A percentile compares a stretch with the other conserved stretches of the same genome.
phyloP scores from a whole-genome alignment of 345 rosid genomes.

The Rhodamnia argentea region DNA sequence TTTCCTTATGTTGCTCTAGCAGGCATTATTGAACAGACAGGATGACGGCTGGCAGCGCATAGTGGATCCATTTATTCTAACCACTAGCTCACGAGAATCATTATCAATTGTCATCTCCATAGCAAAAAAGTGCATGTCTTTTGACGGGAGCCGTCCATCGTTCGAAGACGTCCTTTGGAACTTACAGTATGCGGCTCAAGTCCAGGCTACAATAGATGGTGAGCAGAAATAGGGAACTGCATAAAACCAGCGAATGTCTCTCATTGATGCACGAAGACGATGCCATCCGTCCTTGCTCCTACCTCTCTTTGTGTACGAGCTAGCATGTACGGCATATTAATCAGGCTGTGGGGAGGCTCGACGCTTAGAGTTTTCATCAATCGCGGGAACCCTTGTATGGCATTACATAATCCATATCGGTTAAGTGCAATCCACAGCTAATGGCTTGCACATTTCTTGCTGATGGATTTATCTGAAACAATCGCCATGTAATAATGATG shows the following conservation, averaged over 20 bases:
- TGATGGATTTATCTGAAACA: not conserved
- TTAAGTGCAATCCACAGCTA: not conserved
- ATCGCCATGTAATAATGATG: not conserved
- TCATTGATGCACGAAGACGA: not conserved
- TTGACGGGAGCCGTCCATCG: constrained; percentile 70
- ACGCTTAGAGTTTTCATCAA: not conserved
- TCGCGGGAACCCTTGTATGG: not conserved
- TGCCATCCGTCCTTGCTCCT: not conserved
- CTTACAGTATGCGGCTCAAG: constrained; percentile 85
- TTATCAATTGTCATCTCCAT: constrained; percentile 64
- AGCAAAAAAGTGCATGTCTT: constrained; percentile 68
- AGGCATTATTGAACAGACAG: constrained; percentile 90
- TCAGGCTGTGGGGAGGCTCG: not conserved
- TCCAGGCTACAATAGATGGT: constrained; percentile 32
- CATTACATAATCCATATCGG: not conserved
- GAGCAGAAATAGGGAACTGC: not conserved
- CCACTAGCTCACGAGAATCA: constrained; percentile 84
- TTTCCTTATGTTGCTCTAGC: not conserved
- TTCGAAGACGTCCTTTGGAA: constrained; percentile 94
- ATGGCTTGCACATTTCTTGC: not conserved
- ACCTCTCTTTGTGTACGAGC: not conserved
- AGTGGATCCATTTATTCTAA: constrained; percentile 74
- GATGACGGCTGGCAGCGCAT: constrained; percentile 69
- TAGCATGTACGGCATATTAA: not conserved
- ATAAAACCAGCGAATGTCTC: not conserved